Evolutionary conservation across 768 basidiomycete genomes (phyloP), one percentile per base, ranked within the genome.

Genomic region (Tylopilus sp.): DNA sequence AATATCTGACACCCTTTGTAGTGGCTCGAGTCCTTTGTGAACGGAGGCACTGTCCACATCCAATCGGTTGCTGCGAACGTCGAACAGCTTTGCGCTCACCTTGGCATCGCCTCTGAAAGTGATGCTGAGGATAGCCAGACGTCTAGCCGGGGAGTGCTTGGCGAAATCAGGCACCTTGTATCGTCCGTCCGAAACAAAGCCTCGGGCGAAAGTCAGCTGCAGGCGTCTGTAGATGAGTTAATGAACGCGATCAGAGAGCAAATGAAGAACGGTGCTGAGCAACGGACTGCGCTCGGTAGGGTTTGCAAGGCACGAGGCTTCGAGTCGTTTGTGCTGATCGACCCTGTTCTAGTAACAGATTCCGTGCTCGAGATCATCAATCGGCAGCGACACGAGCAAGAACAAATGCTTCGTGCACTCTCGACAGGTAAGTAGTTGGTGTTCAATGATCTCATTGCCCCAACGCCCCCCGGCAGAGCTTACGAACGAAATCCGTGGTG

Each of bases 11-110:
- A 20, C 39, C 43, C 10, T 47, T 18, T 20, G 6, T 53, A 88
- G 82, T 94, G 91, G 91, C 77, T 94, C 38, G 91, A 93, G 58
- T 72, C 81, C 3, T 91, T 92, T 64, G 88, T 91, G 35, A 82
- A 81, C 36, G 82, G 83, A 40, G 84, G 86, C n/a, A 84, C 83
- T 0, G 77, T 79, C 13, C 87, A 91, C 56, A 83, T 89, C 21
- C 79, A 85, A 59, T 70, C 72, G 31, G 73, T 91, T 13, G 78
- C 82, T 10, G 71, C 73, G 17, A 79, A 79, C 44, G 71, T 91
- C 1, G 80, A 87, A 31, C 75, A 78, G 22, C 70, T 93, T 21
- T 82, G 79, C 59, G 64, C 71, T 50, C 74, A 78, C 21, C 68
- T 89, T 5, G 82, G 82, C 1, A 64, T 67, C 47, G 54, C 51